Percentiles rank a stretch among this genome's conserved stretches.
Conservation (phyloP, 345 rosid genomes). For the Brassica rapa region DNA sequence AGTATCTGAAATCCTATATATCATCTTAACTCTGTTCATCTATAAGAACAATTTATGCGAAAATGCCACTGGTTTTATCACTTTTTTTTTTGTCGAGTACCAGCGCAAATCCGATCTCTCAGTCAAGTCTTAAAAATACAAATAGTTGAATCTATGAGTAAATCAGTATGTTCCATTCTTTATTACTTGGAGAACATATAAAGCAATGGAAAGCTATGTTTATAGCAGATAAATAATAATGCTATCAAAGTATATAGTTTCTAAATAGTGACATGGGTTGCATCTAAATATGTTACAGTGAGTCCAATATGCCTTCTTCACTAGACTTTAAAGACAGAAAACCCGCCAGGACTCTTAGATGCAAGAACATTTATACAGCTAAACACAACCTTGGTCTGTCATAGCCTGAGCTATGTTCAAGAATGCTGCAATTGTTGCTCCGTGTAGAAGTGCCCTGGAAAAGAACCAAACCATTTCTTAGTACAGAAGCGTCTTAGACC, state of each 20-base stretch:
- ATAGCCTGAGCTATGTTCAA: slow-evolving; percentile 93
- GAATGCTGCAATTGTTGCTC: slow-evolving; percentile 88
- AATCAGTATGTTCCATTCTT: background rate
- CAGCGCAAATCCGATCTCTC: slow-evolving; percentile 8
- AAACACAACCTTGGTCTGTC: slow-evolving; percentile 99
- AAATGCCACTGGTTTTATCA: slow-evolving; percentile 18
- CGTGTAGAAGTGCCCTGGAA: slow-evolving; percentile 77
- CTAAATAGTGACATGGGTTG: slow-evolving; percentile 25
- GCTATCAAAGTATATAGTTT: slow-evolving; percentile 20
- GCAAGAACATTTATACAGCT: slow-evolving; percentile 24
- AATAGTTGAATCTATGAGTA: background rate
- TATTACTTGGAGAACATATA: background rate
- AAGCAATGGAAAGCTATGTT: background rate
- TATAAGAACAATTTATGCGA: slow-evolving; percentile 18
- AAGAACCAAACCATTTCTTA: background rate
- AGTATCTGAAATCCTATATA: slow-evolving; percentile 3
- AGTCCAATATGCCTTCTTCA: slow-evolving; percentile 22
- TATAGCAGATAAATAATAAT: background rate
- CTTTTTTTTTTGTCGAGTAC: slow-evolving; percentile 19
- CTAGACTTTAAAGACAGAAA: background rate
- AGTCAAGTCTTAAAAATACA: background rate
- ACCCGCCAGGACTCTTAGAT: background rate
- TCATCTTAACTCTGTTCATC: slow-evolving; percentile 10
- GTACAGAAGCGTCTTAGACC: slow-evolving; percentile 5
- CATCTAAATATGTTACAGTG: slow-evolving; percentile 30